phyloP scores from a whole-genome alignment of 345 rosid genomes.

The Eucalyptus dawsonii region DNA sequence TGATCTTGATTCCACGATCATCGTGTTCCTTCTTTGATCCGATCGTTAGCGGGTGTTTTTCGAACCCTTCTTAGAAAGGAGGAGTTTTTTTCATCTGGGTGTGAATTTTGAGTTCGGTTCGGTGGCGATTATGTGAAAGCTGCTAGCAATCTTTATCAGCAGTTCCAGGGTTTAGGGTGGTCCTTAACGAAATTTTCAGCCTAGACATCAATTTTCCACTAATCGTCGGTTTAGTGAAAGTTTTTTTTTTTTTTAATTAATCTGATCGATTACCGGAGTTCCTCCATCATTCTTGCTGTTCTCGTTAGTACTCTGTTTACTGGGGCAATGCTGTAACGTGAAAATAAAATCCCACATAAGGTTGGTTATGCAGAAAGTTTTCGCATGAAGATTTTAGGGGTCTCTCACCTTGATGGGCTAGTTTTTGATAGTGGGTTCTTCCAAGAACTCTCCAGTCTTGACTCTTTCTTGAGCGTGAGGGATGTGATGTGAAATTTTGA shows the following conservation, averaged over 20 bases:
- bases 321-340: background rate
- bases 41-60: background rate
- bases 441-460: background rate
- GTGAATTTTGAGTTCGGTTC: background rate
- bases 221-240: background rate
- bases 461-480: background rate
- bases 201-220: background rate
- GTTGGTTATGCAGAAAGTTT: background rate
- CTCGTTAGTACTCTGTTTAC: background rate
- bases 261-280: background rate
- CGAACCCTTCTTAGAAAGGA: background rate
- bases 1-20: background rate
- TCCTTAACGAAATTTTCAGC: background rate
- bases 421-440: background rate
- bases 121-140: background rate
- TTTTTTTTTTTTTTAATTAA: background rate
- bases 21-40: background rate
- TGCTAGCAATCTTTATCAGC: background rate
- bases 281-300: background rate
- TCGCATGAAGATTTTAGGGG: background rate
- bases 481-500: background rate
- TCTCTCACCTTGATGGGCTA: background rate
- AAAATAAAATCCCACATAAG: background rate
- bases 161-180: background rate
- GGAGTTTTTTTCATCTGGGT: background rate